These are phyloP conservation scores for Colletotrichum sp. DNA, from an alignment of 2,329 filamentous ascomycete genomes.

Conservation along the genomic window DNA sequence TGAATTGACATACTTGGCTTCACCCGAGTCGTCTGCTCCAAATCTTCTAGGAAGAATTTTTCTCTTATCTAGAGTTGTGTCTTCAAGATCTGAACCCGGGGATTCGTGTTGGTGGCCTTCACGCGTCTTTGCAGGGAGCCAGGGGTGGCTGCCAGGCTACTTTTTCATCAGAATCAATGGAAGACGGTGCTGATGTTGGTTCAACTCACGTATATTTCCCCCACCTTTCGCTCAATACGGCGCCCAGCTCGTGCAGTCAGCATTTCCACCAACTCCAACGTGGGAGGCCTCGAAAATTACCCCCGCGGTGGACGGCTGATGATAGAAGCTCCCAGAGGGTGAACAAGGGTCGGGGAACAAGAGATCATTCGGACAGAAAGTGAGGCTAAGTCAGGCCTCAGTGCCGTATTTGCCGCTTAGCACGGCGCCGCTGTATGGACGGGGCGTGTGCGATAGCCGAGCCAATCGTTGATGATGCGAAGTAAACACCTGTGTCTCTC, in stretches of 20 bases:
- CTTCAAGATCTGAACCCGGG: neutral
- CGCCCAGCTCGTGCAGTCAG: neutral
- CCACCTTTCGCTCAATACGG: fast-evolving
- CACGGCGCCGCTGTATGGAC: neutral
- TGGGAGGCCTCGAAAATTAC: fast-evolving
- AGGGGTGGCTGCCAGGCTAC: neutral
- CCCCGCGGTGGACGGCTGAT: fast-evolving
- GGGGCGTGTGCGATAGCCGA: neutral
- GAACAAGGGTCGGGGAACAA: neutral
- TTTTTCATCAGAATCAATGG: neutral
- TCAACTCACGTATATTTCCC: neutral
- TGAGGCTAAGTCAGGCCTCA: neutral
- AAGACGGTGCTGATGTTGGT: fast-evolving
- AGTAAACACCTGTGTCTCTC: neutral
- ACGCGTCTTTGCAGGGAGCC: neutral
- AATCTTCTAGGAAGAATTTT: neutral
- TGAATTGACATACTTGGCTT: neutral
- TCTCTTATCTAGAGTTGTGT: neutral
- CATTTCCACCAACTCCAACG: neutral
- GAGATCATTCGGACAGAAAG: neutral
- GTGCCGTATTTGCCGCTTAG: neutral
- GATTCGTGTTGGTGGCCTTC: too few species aligned
- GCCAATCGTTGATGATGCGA: neutral
- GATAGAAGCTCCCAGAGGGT: neutral
- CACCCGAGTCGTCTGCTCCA: neutral